These are phyloP conservation scores for Auxenochlorella protothecoides DNA, from an alignment of 139 green algal genomes.

Conservation along the genomic window DNA sequence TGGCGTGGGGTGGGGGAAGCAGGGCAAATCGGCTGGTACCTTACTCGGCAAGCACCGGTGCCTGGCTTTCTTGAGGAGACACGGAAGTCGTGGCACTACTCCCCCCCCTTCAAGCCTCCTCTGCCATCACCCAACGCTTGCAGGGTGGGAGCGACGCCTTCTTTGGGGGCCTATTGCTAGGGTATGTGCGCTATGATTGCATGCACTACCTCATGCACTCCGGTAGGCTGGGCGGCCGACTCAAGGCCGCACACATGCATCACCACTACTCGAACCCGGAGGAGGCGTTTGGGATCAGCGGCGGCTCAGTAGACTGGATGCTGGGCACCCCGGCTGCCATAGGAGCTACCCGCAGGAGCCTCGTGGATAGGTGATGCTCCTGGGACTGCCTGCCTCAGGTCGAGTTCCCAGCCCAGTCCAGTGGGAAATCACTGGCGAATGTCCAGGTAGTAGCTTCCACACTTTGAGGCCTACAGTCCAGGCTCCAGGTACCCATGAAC, in stretches of 20 bases:
- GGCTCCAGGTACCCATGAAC: too few species aligned
- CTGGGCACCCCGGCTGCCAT: conserved; percentile 35
- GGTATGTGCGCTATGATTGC: conserved; percentile 87
- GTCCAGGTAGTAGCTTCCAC: too few species aligned
- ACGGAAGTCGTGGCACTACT: neutral
- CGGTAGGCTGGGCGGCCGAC: conserved; percentile 21
- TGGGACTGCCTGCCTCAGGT: too few species aligned
- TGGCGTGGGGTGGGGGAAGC: neutral
- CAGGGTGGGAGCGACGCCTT: conserved; percentile 22
- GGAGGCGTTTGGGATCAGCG: conserved; percentile 67
- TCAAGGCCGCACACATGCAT: conserved; percentile 52
- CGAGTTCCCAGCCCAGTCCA: too few species aligned
- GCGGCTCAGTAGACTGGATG: conserved; percentile 56
- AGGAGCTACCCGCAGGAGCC: too few species aligned
- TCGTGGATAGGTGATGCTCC: too few species aligned
- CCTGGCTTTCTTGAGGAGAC: neutral
- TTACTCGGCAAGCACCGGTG: too few species aligned
- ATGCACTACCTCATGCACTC: conserved; percentile 78
- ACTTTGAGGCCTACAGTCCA: too few species aligned
- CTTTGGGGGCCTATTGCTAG: conserved; percentile 63
- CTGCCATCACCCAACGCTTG: neutral
- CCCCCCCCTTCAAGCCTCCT: neutral
- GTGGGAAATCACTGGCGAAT: too few species aligned
- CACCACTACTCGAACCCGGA: conserved; percentile 67
- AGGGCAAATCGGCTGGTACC: neutral